Conservation (phyloP, 495 filamentous ascomycete species). For the Daldinia loculata region DNA sequence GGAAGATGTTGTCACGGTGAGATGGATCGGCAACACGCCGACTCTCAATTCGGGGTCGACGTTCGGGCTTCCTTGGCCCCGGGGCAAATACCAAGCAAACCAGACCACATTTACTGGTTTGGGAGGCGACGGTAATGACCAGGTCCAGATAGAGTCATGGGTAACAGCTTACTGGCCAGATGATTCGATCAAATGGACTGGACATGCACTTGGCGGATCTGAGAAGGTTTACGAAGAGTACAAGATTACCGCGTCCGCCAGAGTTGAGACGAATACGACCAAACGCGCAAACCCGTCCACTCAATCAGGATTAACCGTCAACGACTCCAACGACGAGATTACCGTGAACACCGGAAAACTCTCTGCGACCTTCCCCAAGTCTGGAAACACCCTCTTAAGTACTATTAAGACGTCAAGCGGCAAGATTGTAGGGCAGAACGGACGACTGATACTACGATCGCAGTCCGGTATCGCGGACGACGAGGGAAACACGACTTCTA, state of each 20-base stretch:
- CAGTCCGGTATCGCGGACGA: conserved; percentile 48
- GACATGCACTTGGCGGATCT: conserved; percentile 50
- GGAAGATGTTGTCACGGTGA: conserved; percentile 40
- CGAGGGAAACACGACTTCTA: conserved; percentile 8
- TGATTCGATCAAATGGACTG: conserved; percentile 59
- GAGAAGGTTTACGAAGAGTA: conserved; percentile 37
- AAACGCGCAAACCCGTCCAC: conserved; percentile 8
- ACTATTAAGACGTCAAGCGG: conserved; percentile 48
- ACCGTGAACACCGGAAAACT: conserved; percentile 52
- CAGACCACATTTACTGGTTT: conserved; percentile 45
- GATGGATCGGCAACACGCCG: conserved; percentile 53
- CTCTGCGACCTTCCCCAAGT: conserved; percentile 48
- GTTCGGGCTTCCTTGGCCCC: conserved; percentile 56
- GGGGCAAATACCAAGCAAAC: conserved; percentile 48
- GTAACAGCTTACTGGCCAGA: conserved; percentile 57
- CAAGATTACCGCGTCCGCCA: conserved; percentile 34
- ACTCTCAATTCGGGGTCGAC: conserved; percentile 47
- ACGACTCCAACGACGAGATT: conserved; percentile 25
- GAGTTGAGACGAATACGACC: neutral
- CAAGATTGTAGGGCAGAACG: conserved; percentile 53
- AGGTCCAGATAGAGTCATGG: conserved; percentile 53
- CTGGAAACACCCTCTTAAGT: conserved; percentile 47
- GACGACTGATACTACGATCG: conserved; percentile 51
- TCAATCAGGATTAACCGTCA: conserved; percentile 15
- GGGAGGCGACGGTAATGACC: conserved; percentile 30